Percentiles rank a stretch among this genome's conserved stretches.
Conservation (phyloP, 805 yeast species). For the Candida corydali region DNA sequence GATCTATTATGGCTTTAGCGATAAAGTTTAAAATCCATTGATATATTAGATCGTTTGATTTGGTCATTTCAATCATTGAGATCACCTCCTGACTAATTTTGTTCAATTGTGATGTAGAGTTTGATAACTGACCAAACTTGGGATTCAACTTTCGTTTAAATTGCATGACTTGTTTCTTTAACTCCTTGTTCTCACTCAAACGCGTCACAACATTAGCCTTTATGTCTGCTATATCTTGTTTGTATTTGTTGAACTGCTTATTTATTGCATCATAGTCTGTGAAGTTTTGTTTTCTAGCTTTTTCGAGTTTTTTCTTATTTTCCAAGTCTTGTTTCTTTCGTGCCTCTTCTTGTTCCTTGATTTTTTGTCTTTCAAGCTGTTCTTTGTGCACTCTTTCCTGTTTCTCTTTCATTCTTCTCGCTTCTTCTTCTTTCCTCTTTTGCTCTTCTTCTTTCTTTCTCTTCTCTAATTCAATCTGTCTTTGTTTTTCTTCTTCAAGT, state of each 20-base stretch:
- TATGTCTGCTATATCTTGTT: conserved; percentile 50
- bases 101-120: conserved; percentile 56
- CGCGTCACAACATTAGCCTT: conserved; percentile 56
- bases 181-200: conserved; percentile 45
- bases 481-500: conserved; percentile 11
- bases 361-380: conserved; percentile 19
- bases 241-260: conserved; percentile 43
- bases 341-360: conserved; percentile 12
- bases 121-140: conserved; percentile 87
- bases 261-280: conserved; percentile 37
- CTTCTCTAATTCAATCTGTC: conserved; percentile 15
- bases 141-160: conserved; percentile 79
- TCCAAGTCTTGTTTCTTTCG: conserved; percentile 17
- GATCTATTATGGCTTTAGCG: conserved; percentile 82
- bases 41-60: conserved; percentile 48
- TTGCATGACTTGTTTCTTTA: conserved; percentile 52
- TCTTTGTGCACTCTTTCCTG: conserved; percentile 12
- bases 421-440: conserved; percentile 16
- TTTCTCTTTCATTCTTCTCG: conserved; percentile 15
- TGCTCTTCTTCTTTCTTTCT: conserved; percentile 10
- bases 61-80: conserved; percentile 46
- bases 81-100: conserved; percentile 49
- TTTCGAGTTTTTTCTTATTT: conserved; percentile 14
- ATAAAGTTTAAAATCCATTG: conserved; percentile 76
- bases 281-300: conserved; percentile 23